Evolutionary conservation across 768 basidiomycete genomes (phyloP), one percentile per base, ranked within the genome.

Genomic region (Leccinum rimulosum): DNA sequence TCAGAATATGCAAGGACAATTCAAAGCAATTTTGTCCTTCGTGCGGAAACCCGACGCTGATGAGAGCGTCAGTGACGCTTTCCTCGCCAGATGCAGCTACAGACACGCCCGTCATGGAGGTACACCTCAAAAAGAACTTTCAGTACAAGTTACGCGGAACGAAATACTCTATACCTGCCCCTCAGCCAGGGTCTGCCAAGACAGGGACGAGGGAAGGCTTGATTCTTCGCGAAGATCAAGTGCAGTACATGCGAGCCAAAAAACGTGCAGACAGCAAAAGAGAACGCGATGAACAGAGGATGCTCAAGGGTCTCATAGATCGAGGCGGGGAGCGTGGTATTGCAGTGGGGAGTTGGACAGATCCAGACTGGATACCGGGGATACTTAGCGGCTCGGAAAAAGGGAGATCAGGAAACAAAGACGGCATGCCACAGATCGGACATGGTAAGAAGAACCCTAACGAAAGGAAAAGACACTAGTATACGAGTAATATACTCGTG

Each of bases 1-100:
- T 57, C 67, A 99, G 97, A 73, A 86, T 97, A 64, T 98, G 95
- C 79, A 97, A 95, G 77, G 95, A 99, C 74, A 80, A 86, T 22
- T 88, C 91, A 9, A 94, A 93, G 73, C 91, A 93, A 66, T 99
- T 99, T 78, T 99, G 97, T 71, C 96, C 97, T 2, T 93, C 95
- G 10, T 99, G 97, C 69, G 97, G 97, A 47, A 95, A 94, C 66
- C 82, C 94, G 0, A 91, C 96, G 1, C 81, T 99, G 14, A 73
- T 97, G 52, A 89, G 97, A 59, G 88, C 92, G 2, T 95, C 95
- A 3, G 92, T 98, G 28, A 96, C 96, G 3, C 82, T 95, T 40
- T 80, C 88, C 10, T 80, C 86, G 1, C 85, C 89, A 0, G 78
- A 75, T 49, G 84, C 88, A 17, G 75, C 82, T 40, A 73, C 79